Evolutionary conservation across 805 yeast species (phyloP).

Genomic region (Saccharomyces eubayanus): DNA sequence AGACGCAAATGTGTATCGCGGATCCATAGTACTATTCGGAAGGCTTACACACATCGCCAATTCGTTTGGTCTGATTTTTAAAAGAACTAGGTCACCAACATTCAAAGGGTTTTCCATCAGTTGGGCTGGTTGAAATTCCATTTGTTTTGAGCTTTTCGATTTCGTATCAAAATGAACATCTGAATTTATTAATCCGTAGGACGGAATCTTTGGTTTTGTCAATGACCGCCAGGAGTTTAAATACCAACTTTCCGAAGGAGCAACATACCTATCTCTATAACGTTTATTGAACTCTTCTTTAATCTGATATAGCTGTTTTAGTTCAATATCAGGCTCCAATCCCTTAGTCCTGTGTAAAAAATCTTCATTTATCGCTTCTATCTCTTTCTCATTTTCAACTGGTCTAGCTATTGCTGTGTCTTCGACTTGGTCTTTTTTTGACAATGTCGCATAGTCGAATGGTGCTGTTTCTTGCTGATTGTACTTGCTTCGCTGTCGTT

Average conservation of each 20-base stretch:
- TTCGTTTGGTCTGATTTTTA: slow-evolving; percentile 37
- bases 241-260: slow-evolving; percentile 24
- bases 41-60: slow-evolving; percentile 47
- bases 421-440: not conserved
- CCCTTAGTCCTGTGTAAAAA: slow-evolving; percentile 21
- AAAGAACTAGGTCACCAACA: slow-evolving; percentile 58
- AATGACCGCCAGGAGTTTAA: not conserved
- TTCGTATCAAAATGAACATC: not conserved
- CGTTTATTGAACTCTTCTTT: slow-evolving; percentile 13
- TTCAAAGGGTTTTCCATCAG: slow-evolving; percentile 22
- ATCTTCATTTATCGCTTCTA: slow-evolving; percentile 10
- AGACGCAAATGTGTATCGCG: slow-evolving; percentile 49
- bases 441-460: not conserved
- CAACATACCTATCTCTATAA: slow-evolving; percentile 14
- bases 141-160: not conserved
- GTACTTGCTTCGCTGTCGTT: not conserved
- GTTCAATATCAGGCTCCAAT: slow-evolving; percentile 23
- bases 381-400: slow-evolving; percentile 3
- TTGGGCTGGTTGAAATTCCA: slow-evolving; percentile 5
- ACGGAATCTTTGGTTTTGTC: not conserved
- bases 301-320: slow-evolving; percentile 19
- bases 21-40: slow-evolving; percentile 43
- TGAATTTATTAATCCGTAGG: not conserved
- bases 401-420: not conserved
- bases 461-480: not conserved